Evolutionary conservation across 805 yeast genomes (phyloP).

Genomic region (Brettanomyces custersianus): DNA sequence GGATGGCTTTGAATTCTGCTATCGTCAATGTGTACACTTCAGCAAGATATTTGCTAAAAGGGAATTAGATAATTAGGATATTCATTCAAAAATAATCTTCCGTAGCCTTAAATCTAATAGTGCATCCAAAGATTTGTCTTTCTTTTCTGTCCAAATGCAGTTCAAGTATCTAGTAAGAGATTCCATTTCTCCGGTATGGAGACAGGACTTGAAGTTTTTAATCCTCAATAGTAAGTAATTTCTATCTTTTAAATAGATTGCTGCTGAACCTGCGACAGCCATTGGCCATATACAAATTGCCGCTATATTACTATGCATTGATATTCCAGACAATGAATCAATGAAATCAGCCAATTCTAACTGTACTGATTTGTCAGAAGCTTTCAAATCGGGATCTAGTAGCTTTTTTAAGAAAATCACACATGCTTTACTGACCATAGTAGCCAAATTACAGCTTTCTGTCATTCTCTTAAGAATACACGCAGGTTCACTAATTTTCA

Average conservation of each 20-base stretch:
- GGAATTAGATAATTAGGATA: slow-evolving; percentile 21
- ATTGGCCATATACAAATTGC: slow-evolving; percentile 12
- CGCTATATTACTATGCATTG: slow-evolving; percentile 8
- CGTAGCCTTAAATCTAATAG: background rate
- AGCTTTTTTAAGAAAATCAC: slow-evolving; percentile 9
- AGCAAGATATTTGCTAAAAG: slow-evolving; percentile 56
- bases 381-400: slow-evolving; percentile 5
- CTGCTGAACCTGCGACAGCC: slow-evolving; percentile 12
- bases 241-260: slow-evolving; percentile 6
- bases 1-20: slow-evolving; percentile 75
- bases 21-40: slow-evolving; percentile 66
- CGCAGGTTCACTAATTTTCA: slow-evolving; percentile 9
- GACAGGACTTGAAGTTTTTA: slow-evolving; percentile 5
- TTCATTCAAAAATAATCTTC: background rate
- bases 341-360: slow-evolving; percentile 4
- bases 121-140: background rate
- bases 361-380: slow-evolving; percentile 5
- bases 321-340: slow-evolving; percentile 5
- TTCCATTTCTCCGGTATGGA: slow-evolving; percentile 6
- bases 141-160: slow-evolving; percentile 9
- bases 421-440: slow-evolving; percentile 9
- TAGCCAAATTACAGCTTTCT: slow-evolving; percentile 13
- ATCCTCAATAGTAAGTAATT: slow-evolving; percentile 10
- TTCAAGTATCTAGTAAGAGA: slow-evolving; percentile 7
- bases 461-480: slow-evolving; percentile 9